These are phyloP conservation scores for Trichoderma parareesei DNA, from an alignment of 495 filamentous ascomycete species.

Conservation along the genomic window DNA sequence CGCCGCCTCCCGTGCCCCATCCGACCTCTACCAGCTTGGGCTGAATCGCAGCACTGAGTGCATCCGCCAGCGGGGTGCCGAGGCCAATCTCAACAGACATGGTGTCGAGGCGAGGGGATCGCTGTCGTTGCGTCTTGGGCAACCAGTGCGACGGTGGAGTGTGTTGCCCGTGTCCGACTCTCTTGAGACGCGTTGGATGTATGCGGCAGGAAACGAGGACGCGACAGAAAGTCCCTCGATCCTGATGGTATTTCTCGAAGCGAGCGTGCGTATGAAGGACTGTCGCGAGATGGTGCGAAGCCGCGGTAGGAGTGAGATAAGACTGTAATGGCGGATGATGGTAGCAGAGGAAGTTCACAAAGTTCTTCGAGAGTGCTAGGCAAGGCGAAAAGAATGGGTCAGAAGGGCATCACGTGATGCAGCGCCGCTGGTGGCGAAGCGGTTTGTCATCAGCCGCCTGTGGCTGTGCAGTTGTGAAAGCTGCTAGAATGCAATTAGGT, in stretches of 20 bases:
- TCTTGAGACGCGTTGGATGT: background rate
- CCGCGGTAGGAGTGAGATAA: background rate
- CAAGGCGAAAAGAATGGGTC: slow-evolving; percentile 2
- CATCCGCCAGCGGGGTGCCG: slow-evolving; percentile 71
- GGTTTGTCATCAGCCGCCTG: background rate
- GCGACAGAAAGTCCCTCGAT: background rate
- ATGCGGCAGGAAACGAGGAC: background rate
- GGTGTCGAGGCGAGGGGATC: slow-evolving; percentile 14
- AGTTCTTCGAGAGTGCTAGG: background rate
- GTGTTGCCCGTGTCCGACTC: background rate
- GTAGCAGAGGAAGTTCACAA: background rate
- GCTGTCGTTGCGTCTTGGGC: background rate
- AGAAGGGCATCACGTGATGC: background rate
- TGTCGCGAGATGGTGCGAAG: background rate
- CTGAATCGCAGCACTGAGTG: slow-evolving; percentile 70
- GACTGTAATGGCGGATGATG: background rate
- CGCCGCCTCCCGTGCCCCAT: slow-evolving; percentile 72
- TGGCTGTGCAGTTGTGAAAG: background rate
- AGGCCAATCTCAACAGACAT: slow-evolving; percentile 70
- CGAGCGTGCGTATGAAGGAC: background rate
- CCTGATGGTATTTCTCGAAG: background rate
- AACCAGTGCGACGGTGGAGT: background rate
- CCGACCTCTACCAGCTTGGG: slow-evolving; percentile 93
- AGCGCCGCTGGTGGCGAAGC: background rate
- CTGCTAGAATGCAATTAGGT: background rate